phyloP scores from a whole-genome alignment of 257 asterid species.

The Schizonepeta tenuifolia region DNA sequence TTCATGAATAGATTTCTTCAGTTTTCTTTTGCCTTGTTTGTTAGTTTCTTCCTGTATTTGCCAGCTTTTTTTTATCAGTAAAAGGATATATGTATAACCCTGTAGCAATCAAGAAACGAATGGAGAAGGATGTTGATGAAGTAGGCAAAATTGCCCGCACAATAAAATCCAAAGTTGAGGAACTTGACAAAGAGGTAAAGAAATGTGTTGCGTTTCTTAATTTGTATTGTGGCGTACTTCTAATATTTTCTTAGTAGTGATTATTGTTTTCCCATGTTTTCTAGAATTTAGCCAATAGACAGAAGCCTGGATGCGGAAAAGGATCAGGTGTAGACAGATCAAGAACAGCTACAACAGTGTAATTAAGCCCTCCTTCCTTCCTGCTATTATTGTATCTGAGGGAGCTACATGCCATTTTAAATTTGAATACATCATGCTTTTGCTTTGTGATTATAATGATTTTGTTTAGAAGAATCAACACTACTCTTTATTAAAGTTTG shows the following conservation, averaged over 20 bases:
- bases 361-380: constrained; percentile 38
- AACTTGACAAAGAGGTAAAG: constrained; percentile 87
- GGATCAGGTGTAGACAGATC: constrained; percentile 99
- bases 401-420: constrained; percentile 3
- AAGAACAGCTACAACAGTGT: constrained; percentile 95
- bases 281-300: constrained; percentile 89
- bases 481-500: constrained; percentile 6
- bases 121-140: constrained; percentile 99
- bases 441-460: constrained; percentile 17
- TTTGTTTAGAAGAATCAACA: not conserved
- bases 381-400: constrained; percentile 23
- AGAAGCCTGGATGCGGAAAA: constrained; percentile 93
- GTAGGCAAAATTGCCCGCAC: constrained; percentile 89
- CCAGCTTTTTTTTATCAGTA: not conserved
- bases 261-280: constrained; percentile 28
- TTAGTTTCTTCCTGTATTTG: not conserved
- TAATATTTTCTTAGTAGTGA: constrained; percentile 30
- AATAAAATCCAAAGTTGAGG: constrained; percentile 84
- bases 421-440: constrained; percentile 21
- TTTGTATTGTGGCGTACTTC: constrained; percentile 21
- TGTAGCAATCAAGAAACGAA: constrained; percentile 90
- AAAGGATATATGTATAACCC: constrained; percentile 7
- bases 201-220: constrained; percentile 28
- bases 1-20: not conserved
- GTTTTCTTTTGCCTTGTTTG: not conserved